These are phyloP conservation scores for Fusarium sp. DNA, from an alignment of 2,329 filamentous ascomycete species.

Conservation along the genomic window DNA sequence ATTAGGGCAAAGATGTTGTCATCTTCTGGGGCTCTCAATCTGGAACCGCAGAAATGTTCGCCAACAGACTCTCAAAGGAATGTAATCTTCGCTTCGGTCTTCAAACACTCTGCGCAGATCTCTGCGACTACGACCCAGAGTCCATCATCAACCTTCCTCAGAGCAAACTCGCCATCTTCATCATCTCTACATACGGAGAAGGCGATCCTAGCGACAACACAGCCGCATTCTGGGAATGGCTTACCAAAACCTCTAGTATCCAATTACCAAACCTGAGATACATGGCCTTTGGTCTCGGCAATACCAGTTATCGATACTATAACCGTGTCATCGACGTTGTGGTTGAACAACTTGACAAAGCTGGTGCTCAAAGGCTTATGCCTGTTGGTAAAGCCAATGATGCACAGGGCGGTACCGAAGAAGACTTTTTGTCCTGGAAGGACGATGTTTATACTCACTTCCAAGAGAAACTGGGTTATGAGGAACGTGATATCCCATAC, in stretches of 20 bases:
- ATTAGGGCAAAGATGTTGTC: constrained; percentile 80
- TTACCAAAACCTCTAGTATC: constrained; percentile 31
- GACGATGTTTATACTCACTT: constrained; percentile 44
- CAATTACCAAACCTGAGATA: constrained; percentile 46
- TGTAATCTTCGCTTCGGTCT: constrained; percentile 87
- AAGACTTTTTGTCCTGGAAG: constrained; percentile 54
- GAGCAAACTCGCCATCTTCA: constrained; percentile 50
- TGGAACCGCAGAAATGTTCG: constrained; percentile 94
- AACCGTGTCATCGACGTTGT: constrained; percentile 51
- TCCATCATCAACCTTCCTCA: constrained; percentile 47
- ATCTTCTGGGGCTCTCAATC: constrained; percentile 97
- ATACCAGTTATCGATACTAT: constrained; percentile 54
- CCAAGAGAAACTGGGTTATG: constrained; percentile 31
- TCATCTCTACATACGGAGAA: constrained; percentile 55
- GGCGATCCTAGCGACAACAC: constrained; percentile 56
- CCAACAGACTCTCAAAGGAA: constrained; percentile 87
- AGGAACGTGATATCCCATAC: constrained; percentile 40
- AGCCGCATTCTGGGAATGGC: constrained; percentile 46
- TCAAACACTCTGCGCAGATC: constrained; percentile 81
- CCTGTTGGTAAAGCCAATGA: constrained; percentile 50
- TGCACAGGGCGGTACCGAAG: constrained; percentile 48
- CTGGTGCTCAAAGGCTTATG: constrained; percentile 46
- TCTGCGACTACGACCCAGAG: constrained; percentile 60
- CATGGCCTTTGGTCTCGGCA: constrained; percentile 53
- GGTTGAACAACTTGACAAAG: constrained; percentile 33